Evolutionary conservation across 345 rosid genomes (phyloP), one percentile per base, ranked within the genome.

Genomic region (Dimocarpus longan): DNA sequence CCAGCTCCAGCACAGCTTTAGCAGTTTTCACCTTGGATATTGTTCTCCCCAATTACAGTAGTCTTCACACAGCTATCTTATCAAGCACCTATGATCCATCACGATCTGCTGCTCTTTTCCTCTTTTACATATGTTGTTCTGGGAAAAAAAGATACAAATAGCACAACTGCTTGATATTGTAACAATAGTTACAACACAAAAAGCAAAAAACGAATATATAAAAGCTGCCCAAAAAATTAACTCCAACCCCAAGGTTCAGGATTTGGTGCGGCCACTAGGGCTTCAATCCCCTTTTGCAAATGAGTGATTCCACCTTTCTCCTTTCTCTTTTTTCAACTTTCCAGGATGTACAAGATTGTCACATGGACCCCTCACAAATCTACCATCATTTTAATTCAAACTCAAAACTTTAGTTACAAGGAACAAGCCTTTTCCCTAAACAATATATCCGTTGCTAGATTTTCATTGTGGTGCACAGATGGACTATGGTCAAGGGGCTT

Each of bases 321-420:
- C 78, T 73, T 40, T 64, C 21, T 42, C 3, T 54, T n/a, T 46
- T 67, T 28, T 68, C 71, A 54, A 48, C 78, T 73, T 82, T 79
- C 75, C 74, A 76, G 76, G 74, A 77, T 80, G 72, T 80, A 79
- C 82, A 88, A 73, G 76, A 76, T 81, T 78, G 78, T 84, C 74
- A n/a, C 74, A 75, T 78, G 79, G 82, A 54, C 84, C 80, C 75
- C 26, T 66, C 75, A 66, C 37, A 43, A 69, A 81, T 71, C 64
- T 63, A 63, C 15, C 70, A 82, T 76, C 83, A 76, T 64, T 86
- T 74, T 54, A 83, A 75, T 80, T 85, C 82, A 83, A 86, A 84
- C 24, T 64, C 52, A 75, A 66, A 66, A 56, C 72, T 65, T 66
- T 6, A 76, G 68, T 70, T 52, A 75, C 26, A 48, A 64, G 52